A percentile compares a stretch with the other conserved stretches of the same genome.
These are phyloP conservation scores for Pholiota molesta DNA, from an alignment of 768 basidiomycete species.

Conservation along the genomic window DNA sequence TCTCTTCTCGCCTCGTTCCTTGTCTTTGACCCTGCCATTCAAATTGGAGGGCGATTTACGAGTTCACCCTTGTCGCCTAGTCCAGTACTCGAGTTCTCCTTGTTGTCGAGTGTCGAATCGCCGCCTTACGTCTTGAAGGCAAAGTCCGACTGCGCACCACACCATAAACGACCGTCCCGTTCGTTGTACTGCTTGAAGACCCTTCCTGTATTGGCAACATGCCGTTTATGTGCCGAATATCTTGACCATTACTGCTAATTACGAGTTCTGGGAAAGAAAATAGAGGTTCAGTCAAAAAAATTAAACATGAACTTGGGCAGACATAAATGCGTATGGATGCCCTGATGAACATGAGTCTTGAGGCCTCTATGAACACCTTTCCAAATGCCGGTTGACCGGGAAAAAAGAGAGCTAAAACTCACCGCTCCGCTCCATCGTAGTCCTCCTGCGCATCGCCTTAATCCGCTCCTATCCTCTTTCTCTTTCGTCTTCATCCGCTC, in stretches of 20 bases:
- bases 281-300: background rate
- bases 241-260: constrained; percentile 6
- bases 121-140: constrained; percentile 45
- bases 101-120: constrained; percentile 6
- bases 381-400: too few species aligned
- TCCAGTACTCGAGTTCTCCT: constrained; percentile 14
- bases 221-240: constrained; percentile 18
- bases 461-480: constrained; percentile 34
- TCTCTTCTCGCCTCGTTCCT: constrained; percentile 18
- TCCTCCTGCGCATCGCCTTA: constrained; percentile 56
- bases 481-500: constrained; percentile 22
- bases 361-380: too few species aligned
- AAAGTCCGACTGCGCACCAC: constrained; percentile 68
- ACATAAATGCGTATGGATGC: background rate
- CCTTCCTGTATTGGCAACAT: constrained; percentile 55
- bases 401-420: constrained; percentile 14
- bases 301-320: too few species aligned
- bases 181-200: constrained; percentile 23
- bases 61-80: background rate
- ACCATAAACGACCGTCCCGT: constrained; percentile 36
- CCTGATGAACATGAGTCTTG: too few species aligned
- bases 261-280: constrained; percentile 28
- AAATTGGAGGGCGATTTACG: background rate
- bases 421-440: constrained; percentile 53
- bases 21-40: constrained; percentile 10